Evolutionary conservation across 805 yeast species (phyloP), one percentile per base, ranked within the genome.

Genomic region (Candida easanensis): DNA sequence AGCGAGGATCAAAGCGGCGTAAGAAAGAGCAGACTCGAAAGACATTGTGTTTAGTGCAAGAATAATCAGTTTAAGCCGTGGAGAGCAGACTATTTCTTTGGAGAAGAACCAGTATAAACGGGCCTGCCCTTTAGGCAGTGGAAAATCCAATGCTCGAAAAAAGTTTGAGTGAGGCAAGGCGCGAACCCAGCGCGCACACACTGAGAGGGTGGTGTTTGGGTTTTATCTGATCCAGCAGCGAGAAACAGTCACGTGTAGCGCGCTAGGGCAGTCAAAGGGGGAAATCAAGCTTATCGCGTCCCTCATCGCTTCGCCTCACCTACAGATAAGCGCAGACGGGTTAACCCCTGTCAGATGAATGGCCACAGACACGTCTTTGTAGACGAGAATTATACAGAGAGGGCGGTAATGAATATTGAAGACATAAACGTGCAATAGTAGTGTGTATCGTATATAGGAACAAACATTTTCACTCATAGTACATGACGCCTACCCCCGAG

Each of bases 1-100:
- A 57, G 96, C 95, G 72, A 88, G 79, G 76, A 88, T 87, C 70
- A 88, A 80, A 66, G 96, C 95, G 69, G 96, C 96, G 82, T 86
- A 86, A 58, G 95, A 84, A 63, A 85, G 82, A 62, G 89, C 79
- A 63, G 90, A 77, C 77, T 85, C 90, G 50, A 64, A 53, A 67
- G 88, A 82, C 88, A 83, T 83, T 67, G 55, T 68, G 48, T 28
- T n/a, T 20, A 46, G 27, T 22, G 33, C 46, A 53, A 57, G 59
- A 57, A 57, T 58, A 58, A 58, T 58, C 63, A 55, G 50, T 56
- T 58, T 58, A 57, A 58, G 62, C 62, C 49, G 41, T 28, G 46
- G 41, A 40, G 39, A 56, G 63, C 63, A 50, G 63, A 58, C 63
- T 58, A 58, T 49, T 58, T 58, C 63, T 55, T 48, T 58, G 51